These are phyloP conservation scores for Cutaneotrichosporon sp. DNA, from an alignment of 1,284 basidiomycete genomes.

Conservation along the genomic window DNA sequence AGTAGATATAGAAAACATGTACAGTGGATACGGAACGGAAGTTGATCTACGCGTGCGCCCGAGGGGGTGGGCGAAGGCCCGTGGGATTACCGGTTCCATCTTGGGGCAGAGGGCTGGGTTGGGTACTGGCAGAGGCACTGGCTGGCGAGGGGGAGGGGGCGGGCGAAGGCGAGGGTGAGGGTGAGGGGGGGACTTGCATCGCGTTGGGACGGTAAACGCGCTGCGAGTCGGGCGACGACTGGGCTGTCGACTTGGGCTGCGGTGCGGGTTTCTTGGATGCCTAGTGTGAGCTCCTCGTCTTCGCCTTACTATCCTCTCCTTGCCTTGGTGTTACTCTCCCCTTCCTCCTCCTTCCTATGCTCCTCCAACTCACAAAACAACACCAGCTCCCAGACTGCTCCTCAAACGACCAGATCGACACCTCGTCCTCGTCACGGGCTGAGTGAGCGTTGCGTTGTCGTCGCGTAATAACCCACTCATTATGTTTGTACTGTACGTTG, in stretches of 20 bases:
- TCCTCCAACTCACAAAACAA: not conserved
- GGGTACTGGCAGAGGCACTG: no score
- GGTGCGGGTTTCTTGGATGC: not conserved
- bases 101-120: no score
- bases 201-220: not conserved
- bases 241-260: not conserved
- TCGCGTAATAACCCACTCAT: no score
- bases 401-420: slow-evolving; percentile 1
- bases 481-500: no score
- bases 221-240: not conserved
- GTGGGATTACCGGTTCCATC: no score
- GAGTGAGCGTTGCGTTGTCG: no score
- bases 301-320: no score
- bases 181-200: not conserved
- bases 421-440: not conserved
- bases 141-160: not conserved
- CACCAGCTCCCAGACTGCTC: not conserved
- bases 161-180: not conserved
- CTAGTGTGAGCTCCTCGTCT: not conserved
- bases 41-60: not conserved
- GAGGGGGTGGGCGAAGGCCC: not conserved
- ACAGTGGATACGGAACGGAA: no score
- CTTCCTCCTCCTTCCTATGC: no score
- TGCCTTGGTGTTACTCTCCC: no score
- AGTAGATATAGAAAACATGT: not conserved